Conservation (phyloP, 108 stramenopile genomes). For the Cyclotella choctawhatcheeana region DNA sequence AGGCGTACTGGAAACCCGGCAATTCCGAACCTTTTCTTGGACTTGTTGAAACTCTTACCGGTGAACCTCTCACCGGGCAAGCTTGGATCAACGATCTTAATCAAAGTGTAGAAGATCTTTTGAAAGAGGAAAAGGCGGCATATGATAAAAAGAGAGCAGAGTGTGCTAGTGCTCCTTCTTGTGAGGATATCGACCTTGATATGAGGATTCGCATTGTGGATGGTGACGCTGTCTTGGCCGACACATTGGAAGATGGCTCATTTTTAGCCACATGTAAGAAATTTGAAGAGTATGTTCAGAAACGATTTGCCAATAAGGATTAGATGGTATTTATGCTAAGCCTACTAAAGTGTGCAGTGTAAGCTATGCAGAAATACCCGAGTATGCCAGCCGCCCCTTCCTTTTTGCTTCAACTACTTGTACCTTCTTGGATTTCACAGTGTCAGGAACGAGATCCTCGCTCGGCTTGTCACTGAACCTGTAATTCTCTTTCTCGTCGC, state of each 20-base stretch:
- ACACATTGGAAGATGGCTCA: constrained; percentile 47
- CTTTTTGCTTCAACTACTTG: constrained; percentile 1
- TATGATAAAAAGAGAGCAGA: constrained; percentile 56
- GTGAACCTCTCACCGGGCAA: constrained; percentile 66
- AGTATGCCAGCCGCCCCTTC: constrained; percentile 19
- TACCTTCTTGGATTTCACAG: constrained; percentile 13
- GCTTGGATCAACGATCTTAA: constrained; percentile 68
- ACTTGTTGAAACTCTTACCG: constrained; percentile 69
- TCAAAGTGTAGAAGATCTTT: constrained; percentile 59
- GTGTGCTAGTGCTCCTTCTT: constrained; percentile 3
- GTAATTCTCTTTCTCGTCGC: constrained; percentile 35
- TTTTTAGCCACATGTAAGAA: constrained; percentile 64
- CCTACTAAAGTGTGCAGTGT: no score
- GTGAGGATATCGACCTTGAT: constrained; percentile 57
- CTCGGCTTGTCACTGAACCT: constrained; percentile 34
- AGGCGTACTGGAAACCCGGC: constrained; percentile 69
- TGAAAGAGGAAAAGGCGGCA: constrained; percentile 60
- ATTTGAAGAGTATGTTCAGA: constrained; percentile 67
- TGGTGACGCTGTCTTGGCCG: constrained; percentile 71
- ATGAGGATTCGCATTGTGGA: constrained; percentile 77
- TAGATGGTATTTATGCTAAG: no score
- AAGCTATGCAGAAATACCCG: constrained; percentile 19
- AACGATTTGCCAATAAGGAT: constrained; percentile 41
- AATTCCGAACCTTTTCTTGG: constrained; percentile 72
- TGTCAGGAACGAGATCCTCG: constrained; percentile 30